Conservation (phyloP, 805 yeast species). For the Saccharomycopsis amapae region DNA sequence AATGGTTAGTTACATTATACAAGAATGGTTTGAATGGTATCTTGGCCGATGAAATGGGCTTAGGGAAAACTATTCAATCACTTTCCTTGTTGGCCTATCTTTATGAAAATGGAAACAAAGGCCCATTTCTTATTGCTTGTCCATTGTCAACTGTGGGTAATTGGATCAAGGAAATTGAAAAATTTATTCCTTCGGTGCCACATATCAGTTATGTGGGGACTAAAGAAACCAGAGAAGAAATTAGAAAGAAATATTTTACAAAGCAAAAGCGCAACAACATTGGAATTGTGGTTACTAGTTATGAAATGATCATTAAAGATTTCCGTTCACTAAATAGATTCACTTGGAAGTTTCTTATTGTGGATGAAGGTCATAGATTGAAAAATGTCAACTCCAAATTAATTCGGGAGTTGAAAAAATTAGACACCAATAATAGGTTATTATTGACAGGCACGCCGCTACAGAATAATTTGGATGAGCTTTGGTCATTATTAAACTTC, state of each 20-base stretch:
- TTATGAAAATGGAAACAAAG: constrained; percentile 68
- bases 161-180: constrained; percentile 69
- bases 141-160: constrained; percentile 82
- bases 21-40: constrained; percentile 95
- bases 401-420: constrained; percentile 61
- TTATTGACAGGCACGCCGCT: constrained; percentile 94
- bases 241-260: constrained; percentile 31
- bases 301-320: constrained; percentile 74
- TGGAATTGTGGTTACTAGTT: constrained; percentile 65
- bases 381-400: constrained; percentile 78
- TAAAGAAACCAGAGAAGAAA: constrained; percentile 45
- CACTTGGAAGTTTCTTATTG: constrained; percentile 77
- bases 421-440: constrained; percentile 62
- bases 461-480: constrained; percentile 82
- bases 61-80: constrained; percentile 89
- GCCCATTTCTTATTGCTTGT: constrained; percentile 73
- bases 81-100: constrained; percentile 71
- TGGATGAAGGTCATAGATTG: constrained; percentile 93
- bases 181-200: constrained; percentile 65
- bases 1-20: constrained; percentile 82
- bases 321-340: constrained; percentile 43
- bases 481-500: constrained; percentile 89
- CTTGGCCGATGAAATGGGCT: constrained; percentile 95
- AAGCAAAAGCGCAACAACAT: constrained; percentile 32
- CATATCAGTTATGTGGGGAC: constrained; percentile 59